Evolutionary conservation across 1,284 basidiomycete species (phyloP).

Genomic region (Filobasidium uniguttulatum): DNA sequence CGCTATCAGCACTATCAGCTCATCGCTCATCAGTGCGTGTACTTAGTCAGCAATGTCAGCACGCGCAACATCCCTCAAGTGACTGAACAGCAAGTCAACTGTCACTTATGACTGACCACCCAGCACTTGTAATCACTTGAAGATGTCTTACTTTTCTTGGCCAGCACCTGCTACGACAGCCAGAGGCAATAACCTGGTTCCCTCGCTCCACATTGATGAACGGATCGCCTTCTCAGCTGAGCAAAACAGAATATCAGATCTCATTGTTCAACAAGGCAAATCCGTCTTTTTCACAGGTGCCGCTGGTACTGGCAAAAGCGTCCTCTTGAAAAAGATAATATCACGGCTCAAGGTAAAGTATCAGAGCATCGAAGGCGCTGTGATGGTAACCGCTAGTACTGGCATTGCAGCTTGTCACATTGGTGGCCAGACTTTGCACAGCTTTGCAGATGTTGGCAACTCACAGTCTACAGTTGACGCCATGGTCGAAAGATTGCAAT

Average conservation of each 20-base stretch:
- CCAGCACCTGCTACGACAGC: too few species aligned
- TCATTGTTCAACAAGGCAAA: slow-evolving; percentile 53
- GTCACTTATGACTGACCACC: too few species aligned
- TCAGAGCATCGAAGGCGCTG: slow-evolving; percentile 41
- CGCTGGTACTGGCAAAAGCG: slow-evolving; percentile 91
- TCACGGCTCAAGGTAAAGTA: slow-evolving; percentile 44
- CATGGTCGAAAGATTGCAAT: slow-evolving; percentile 54
- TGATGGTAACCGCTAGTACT: slow-evolving; percentile 72
- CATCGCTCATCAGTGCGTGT: too few species aligned
- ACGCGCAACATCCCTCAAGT: too few species aligned
- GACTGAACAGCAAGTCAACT: too few species aligned
- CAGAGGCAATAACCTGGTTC: background rate
- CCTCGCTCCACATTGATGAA: background rate
- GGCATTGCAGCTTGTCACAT: slow-evolving; percentile 93
- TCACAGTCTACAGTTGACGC: slow-evolving; percentile 52
- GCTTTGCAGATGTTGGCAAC: slow-evolving; percentile 63
- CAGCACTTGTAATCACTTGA: too few species aligned
- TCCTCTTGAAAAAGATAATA: slow-evolving; percentile 82
- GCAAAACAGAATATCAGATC: slow-evolving; percentile 61
- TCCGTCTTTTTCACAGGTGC: slow-evolving; percentile 96
- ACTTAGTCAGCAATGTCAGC: too few species aligned
- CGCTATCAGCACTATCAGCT: too few species aligned
- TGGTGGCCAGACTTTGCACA: slow-evolving; percentile 78
- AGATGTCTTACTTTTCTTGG: too few species aligned
- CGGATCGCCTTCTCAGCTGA: slow-evolving; percentile 55